Percentiles rank a stretch among this genome's conserved stretches.
phyloP scores from a whole-genome alignment of 1,284 basidiomycete genomes.

The Fomitopsis betulina region DNA sequence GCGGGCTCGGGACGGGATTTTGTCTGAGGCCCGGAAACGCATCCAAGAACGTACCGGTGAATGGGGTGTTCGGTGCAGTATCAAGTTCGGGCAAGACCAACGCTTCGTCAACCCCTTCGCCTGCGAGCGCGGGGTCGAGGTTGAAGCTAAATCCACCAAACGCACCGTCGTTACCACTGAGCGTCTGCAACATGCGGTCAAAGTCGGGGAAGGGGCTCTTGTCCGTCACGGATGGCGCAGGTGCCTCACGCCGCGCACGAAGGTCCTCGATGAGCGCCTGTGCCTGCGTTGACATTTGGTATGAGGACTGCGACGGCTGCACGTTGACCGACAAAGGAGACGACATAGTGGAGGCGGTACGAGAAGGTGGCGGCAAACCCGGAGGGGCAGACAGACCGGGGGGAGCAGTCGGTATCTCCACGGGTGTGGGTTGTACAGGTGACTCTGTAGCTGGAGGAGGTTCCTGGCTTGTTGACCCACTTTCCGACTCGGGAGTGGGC shows the following conservation, averaged over 20 bases:
- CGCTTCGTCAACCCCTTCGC: slow-evolving; percentile 38
- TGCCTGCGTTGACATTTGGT: slow-evolving; percentile 84
- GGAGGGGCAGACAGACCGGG: slow-evolving; percentile 63
- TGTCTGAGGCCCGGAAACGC: slow-evolving; percentile 58
- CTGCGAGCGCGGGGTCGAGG: slow-evolving; percentile 70
- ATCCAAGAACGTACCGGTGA: slow-evolving; percentile 58
- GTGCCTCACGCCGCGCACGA: slow-evolving; percentile 66
- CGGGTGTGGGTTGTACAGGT: slow-evolving; percentile 41
- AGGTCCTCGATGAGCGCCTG: slow-evolving; percentile 84
- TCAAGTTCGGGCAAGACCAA: slow-evolving; percentile 50
- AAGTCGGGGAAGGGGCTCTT: slow-evolving; percentile 88
- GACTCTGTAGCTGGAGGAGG: slow-evolving; percentile 35
- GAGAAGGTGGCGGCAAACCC: slow-evolving; percentile 52
- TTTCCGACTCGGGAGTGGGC: slow-evolving; percentile 38
- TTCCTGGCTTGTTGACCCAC: slow-evolving; percentile 28
- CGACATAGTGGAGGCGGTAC: slow-evolving; percentile 44
- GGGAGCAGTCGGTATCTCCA: slow-evolving; percentile 34
- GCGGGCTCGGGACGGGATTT: slow-evolving; percentile 26
- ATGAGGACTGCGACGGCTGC: slow-evolving; percentile 58
- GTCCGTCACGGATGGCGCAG: slow-evolving; percentile 36
- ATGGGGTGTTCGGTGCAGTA: slow-evolving; percentile 46
- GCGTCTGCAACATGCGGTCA: slow-evolving; percentile 70
- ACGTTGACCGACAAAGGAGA: slow-evolving; percentile 52
- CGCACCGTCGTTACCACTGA: slow-evolving; percentile 52
- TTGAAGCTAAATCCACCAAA: slow-evolving; percentile 77